Evolutionary conservation across 2,329 filamentous ascomycete genomes (phyloP).

Genomic region (Cryphonectria carpinicola): DNA sequence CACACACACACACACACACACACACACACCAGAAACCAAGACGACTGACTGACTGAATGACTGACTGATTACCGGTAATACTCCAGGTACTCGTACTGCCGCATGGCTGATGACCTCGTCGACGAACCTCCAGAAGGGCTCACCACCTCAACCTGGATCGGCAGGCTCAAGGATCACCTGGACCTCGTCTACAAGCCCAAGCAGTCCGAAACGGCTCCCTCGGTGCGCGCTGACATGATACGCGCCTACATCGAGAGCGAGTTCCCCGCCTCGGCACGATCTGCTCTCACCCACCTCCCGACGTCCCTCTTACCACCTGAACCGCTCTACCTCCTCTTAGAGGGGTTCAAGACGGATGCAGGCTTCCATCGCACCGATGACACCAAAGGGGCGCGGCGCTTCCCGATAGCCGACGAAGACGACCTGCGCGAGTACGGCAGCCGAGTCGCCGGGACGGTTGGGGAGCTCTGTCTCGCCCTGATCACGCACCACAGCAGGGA

Average conservation of each 20-base stretch:
- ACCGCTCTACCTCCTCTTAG: conserved; percentile 66
- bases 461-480: conserved; percentile 68
- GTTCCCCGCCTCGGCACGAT: conserved; percentile 56
- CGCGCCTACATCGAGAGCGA: conserved; percentile 46
- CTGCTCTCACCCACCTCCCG: conserved; percentile 64
- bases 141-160: conserved; percentile 62
- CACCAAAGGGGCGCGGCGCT: conserved; percentile 33
- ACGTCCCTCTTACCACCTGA: conserved; percentile 56
- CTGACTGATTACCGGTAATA: not conserved
- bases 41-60: conserved; percentile 30
- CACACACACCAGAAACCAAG: not conserved
- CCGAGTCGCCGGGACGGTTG: conserved; percentile 74
- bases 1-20: too few relatives aligned
- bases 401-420: conserved; percentile 61
- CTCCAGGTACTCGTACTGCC: conserved; percentile 71
- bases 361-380: conserved; percentile 46
- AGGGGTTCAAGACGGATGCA: conserved; percentile 72
- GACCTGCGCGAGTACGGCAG: conserved; percentile 67
- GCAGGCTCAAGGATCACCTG: conserved; percentile 61
- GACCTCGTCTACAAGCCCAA: conserved; percentile 52
- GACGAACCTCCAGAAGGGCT: conserved; percentile 61
- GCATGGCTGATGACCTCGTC: conserved; percentile 73
- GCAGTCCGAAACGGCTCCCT: conserved; percentile 34
- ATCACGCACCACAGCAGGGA: conserved; percentile 61
- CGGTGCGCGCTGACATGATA: conserved; percentile 21